phyloP scores from a whole-genome alignment of 1,284 basidiomycete genomes.

The Chalciporus sp. region DNA sequence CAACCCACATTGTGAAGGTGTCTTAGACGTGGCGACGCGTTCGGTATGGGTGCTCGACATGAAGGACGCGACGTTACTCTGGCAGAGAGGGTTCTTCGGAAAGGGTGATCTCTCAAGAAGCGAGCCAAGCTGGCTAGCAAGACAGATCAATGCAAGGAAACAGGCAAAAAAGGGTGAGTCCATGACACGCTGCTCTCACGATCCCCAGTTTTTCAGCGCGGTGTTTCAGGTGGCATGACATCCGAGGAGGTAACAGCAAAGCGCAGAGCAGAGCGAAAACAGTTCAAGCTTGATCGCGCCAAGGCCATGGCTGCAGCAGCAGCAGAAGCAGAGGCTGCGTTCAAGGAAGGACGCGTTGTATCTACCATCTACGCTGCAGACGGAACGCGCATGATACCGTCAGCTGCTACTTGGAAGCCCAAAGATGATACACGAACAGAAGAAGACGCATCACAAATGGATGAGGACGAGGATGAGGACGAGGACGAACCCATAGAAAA shows the following conservation, averaged over 20 bases:
- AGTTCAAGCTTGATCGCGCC: constrained; percentile 92
- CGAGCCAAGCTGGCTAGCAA: constrained; percentile 90
- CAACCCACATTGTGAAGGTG: constrained; percentile 67
- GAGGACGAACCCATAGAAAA: constrained; percentile 61
- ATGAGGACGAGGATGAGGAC: constrained; percentile 37
- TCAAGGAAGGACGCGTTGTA: constrained; percentile 61
- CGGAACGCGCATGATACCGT: constrained; percentile 57
- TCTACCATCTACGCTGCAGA: constrained; percentile 55
- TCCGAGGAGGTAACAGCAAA: constrained; percentile 88
- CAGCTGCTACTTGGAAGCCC: constrained; percentile 77
- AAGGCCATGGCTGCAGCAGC: constrained; percentile 71
- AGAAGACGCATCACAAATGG: constrained; percentile 8
- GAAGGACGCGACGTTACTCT: constrained; percentile 70
- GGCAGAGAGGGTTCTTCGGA: constrained; percentile 94
- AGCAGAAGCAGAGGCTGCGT: constrained; percentile 74
- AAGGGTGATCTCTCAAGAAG: constrained; percentile 93
- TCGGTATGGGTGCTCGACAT: constrained; percentile 79
- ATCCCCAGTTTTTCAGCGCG: not conserved
- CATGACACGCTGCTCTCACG: constrained; percentile 5
- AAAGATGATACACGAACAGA: constrained; percentile 8
- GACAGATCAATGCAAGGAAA: constrained; percentile 69
- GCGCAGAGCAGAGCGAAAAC: constrained; percentile 81
- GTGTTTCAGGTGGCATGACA: constrained; percentile 51
- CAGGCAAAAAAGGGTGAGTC: constrained; percentile 59
- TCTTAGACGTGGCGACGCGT: constrained; percentile 72